phyloP scores from a whole-genome alignment of 257 asterid species.

The Buddleja alternifolia region DNA sequence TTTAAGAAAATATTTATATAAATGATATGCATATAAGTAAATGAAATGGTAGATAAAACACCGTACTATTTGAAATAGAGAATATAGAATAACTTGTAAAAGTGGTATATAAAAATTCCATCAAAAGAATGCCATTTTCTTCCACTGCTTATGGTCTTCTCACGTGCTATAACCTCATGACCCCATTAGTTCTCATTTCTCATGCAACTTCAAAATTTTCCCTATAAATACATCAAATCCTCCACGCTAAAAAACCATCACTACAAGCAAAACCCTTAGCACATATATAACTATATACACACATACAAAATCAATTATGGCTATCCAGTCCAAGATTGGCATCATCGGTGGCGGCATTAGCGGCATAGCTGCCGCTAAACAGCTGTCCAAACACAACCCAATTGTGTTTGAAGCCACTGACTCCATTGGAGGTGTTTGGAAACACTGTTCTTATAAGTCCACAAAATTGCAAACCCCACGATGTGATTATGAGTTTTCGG shows the following conservation, averaged over 20 bases:
- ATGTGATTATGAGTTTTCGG: conserved; percentile 84
- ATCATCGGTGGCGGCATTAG: conserved; percentile 84
- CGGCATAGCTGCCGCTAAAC: conserved; percentile 85
- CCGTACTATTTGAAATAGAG: too few relatives aligned
- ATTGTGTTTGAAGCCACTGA: conserved; percentile 80
- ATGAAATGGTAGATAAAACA: too few relatives aligned
- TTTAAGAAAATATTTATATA: too few relatives aligned
- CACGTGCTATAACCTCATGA: conserved; percentile 48
- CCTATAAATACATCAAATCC: conserved; percentile 48
- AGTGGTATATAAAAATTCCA: neutral
- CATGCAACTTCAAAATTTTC: conserved; percentile 45
- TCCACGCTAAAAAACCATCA: conserved; percentile 28
- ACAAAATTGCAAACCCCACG: conserved; percentile 89
- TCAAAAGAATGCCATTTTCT: neutral
- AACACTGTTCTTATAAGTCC: conserved; percentile 65
- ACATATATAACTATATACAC: neutral
- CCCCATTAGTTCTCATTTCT: conserved; percentile 22
- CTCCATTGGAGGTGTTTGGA: conserved; percentile 88
- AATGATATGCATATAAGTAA: too few relatives aligned
- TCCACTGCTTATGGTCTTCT: conserved; percentile 40
- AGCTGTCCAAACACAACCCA: conserved; percentile 58
- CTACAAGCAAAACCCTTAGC: conserved; percentile 18
- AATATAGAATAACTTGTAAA: too few relatives aligned
- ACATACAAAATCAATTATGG: conserved; percentile 25
- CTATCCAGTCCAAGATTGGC: conserved; percentile 49